Percentiles rank a stretch among this genome's conserved stretches.
These are phyloP conservation scores for Penicillium sp. DNA, from an alignment of 2,329 filamentous ascomycete species.

Conservation along the genomic window DNA sequence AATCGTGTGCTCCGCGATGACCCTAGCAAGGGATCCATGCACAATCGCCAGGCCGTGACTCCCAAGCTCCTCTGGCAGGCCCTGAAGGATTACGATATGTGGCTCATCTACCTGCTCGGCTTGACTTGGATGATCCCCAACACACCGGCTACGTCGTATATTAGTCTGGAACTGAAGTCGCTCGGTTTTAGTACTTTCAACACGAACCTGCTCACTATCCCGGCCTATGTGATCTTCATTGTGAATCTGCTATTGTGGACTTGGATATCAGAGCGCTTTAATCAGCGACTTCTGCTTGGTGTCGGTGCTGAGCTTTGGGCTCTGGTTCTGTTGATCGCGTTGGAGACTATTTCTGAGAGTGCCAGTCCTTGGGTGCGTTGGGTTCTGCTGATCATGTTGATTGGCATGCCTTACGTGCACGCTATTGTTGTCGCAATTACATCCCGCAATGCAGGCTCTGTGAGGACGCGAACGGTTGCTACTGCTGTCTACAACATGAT, in stretches of 20 bases:
- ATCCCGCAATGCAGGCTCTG: slow-evolving; percentile 44
- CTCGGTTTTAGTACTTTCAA: slow-evolving; percentile 59
- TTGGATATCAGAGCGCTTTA: slow-evolving; percentile 55
- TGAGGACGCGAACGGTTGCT: slow-evolving; percentile 44
- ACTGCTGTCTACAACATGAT: slow-evolving; percentile 49
- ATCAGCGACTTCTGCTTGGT: slow-evolving; percentile 55
- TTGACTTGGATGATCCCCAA: slow-evolving; percentile 45
- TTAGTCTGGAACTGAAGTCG: slow-evolving; percentile 47
- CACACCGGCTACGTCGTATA: slow-evolving; percentile 36
- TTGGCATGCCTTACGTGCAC: slow-evolving; percentile 59
- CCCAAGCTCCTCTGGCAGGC: slow-evolving; percentile 50
- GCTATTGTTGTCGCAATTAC: slow-evolving; percentile 51
- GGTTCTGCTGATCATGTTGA: slow-evolving; percentile 52
- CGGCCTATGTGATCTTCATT: slow-evolving; percentile 57
- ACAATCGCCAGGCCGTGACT: slow-evolving; percentile 56
- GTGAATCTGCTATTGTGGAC: slow-evolving; percentile 56
- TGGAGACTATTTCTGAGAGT: slow-evolving; percentile 49
- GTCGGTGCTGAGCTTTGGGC: slow-evolving; percentile 54
- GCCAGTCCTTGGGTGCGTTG: slow-evolving; percentile 54
- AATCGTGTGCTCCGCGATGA: slow-evolving; percentile 60
- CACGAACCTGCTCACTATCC: slow-evolving; percentile 63
- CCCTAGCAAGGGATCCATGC: slow-evolving; percentile 59
- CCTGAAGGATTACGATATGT: slow-evolving; percentile 57
- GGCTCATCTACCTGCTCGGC: slow-evolving; percentile 54
- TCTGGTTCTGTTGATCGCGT: slow-evolving; percentile 52